A percentile compares a stretch with the other conserved stretches of the same genome.
Evolutionary conservation across 2,329 filamentous ascomycete genomes (phyloP).

Genomic region (Cadophora gregata): DNA sequence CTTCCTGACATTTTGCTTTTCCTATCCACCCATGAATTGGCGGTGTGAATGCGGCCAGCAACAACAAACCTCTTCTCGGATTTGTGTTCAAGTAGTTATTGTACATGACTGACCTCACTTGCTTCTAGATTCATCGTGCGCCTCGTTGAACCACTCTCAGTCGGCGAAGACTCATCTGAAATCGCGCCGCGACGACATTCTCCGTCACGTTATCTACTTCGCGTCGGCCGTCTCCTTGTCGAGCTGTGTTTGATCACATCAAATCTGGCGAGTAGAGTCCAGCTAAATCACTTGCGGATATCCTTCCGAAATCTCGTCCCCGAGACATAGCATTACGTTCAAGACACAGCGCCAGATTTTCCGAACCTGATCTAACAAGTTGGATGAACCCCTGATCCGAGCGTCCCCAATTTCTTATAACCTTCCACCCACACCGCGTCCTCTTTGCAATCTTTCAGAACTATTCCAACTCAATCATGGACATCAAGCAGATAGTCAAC

Average conservation of each 20-base stretch:
- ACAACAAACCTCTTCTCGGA: constrained; percentile 3
- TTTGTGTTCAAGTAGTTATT: constrained; percentile 11
- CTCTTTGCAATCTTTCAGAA: constrained; percentile 12
- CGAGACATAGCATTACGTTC: constrained; percentile 40
- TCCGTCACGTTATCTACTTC: constrained; percentile 24
- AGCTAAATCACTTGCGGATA: constrained; percentile 25
- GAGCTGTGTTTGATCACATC: constrained; percentile 24
- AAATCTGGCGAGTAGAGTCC: constrained; percentile 26
- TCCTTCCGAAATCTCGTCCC: constrained; percentile 34
- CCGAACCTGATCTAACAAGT: constrained; percentile 35
- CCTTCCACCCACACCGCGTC: constrained; percentile 22
- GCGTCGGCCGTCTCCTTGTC: not conserved
- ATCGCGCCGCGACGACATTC: not conserved
- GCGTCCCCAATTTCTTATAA: constrained; percentile 39
- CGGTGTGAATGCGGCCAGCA: constrained; percentile 32
- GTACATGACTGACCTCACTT: constrained; percentile 15
- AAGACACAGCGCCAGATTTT: constrained; percentile 34
- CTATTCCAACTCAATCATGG: constrained; percentile 38
- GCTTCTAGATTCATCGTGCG: constrained; percentile 14
- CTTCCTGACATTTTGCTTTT: constrained; percentile 24
- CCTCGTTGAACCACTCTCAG: not conserved
- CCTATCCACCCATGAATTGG: constrained; percentile 33
- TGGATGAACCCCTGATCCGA: constrained; percentile 44
- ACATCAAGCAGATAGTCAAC: constrained; percentile 47
- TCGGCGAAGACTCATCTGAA: not conserved